Conservation (phyloP, 176 grass and related monocot species). For the Guadua angustifolia region DNA sequence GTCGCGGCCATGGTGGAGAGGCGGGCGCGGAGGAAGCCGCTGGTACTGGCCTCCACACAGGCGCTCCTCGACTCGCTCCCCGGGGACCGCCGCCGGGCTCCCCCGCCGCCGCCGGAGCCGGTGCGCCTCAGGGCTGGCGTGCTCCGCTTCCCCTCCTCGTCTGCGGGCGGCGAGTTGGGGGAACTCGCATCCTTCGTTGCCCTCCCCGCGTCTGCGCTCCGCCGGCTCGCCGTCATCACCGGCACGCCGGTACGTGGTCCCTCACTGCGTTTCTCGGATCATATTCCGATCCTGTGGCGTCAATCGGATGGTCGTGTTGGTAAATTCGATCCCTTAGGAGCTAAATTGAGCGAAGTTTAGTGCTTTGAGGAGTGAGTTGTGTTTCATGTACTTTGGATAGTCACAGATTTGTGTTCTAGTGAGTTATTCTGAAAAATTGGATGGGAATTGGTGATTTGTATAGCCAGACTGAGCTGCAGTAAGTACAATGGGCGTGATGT, state of each 20-base stretch:
- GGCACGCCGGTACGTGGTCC: slow-evolving; percentile 64
- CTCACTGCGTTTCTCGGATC: background rate
- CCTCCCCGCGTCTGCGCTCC: slow-evolving; percentile 56
- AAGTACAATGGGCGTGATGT: background rate
- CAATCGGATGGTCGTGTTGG: background rate
- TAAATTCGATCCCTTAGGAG: background rate
- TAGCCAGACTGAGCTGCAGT: background rate
- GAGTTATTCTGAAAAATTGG: background rate
- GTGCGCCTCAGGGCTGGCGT: slow-evolving; percentile 67
- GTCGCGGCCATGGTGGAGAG: slow-evolving; percentile 59
- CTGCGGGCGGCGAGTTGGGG: slow-evolving; percentile 48
- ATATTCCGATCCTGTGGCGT: background rate
- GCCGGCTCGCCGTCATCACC: slow-evolving; percentile 64
- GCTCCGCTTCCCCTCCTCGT: slow-evolving; percentile 54
- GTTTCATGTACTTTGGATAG: background rate
- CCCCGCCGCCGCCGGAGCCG: slow-evolving; percentile 30
- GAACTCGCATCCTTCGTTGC: slow-evolving; percentile 66
- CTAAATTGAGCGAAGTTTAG: background rate
- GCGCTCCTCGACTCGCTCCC: slow-evolving; percentile 76
- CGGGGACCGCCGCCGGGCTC: slow-evolving; percentile 29
- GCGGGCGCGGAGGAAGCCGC: slow-evolving; percentile 63
- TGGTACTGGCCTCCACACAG: slow-evolving; percentile 79
- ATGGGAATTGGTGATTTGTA: background rate
- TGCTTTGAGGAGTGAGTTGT: background rate
- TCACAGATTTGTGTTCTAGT: background rate